These are phyloP conservation scores for Malus orientalis DNA, from an alignment of 306 rosid genomes.

Conservation along the genomic window DNA sequence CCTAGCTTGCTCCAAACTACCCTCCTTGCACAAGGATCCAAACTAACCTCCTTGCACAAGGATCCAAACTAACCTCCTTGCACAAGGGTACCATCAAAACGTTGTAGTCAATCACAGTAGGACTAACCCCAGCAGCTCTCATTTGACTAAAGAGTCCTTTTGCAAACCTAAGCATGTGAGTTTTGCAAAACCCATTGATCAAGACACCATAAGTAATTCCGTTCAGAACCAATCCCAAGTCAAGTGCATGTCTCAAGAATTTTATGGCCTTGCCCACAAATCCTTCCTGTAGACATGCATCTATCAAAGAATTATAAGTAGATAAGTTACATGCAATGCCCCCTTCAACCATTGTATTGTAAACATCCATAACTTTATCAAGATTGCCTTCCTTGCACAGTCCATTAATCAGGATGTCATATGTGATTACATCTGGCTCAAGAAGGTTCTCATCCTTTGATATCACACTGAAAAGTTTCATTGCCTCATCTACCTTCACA, in stretches of 20 bases:
- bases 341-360: constrained; percentile 47
- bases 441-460: constrained; percentile 33
- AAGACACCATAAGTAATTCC: constrained; percentile 44
- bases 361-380: constrained; percentile 34
- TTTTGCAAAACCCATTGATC: constrained; percentile 79
- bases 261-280: constrained; percentile 38
- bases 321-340: constrained; percentile 42
- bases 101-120: constrained; percentile 48
- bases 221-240: constrained; percentile 46
- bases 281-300: constrained; percentile 42
- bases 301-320: constrained; percentile 57
- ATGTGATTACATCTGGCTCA: constrained; percentile 47
- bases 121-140: constrained; percentile 50
- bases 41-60: constrained; percentile 61
- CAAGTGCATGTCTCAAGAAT: constrained; percentile 45
- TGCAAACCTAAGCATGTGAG: constrained; percentile 55
- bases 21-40: constrained; percentile 56
- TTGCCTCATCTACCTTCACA: constrained; percentile 57
- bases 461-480: constrained; percentile 40
- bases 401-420: constrained; percentile 51
- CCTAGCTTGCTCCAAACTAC: constrained; percentile 70
- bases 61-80: constrained; percentile 50
- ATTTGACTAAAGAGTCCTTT: constrained; percentile 59
- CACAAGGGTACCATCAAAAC: constrained; percentile 52
- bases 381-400: constrained; percentile 51